These are phyloP conservation scores for Jamesozyma rosinii DNA, from an alignment of 805 yeast genomes.

Conservation along the genomic window DNA sequence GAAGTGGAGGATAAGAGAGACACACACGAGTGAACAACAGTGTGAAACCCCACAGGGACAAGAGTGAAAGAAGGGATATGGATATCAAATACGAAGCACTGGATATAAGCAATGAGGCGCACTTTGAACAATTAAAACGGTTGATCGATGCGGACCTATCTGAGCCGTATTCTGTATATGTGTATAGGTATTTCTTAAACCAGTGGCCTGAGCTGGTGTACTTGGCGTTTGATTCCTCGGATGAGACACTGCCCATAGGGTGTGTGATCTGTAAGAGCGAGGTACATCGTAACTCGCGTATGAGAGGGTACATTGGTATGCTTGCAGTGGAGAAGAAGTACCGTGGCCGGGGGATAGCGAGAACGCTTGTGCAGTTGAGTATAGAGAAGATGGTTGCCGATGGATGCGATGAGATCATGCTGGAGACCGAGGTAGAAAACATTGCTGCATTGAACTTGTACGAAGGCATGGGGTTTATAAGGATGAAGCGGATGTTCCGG, in stretches of 20 bases:
- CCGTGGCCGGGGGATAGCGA: conserved; percentile 79
- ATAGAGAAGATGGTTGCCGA: conserved; percentile 55
- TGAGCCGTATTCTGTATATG: conserved; percentile 91
- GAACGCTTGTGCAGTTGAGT: conserved; percentile 51
- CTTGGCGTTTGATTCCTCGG: conserved; percentile 40
- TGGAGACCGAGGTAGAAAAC: conserved; percentile 87
- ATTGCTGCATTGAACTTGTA: conserved; percentile 58
- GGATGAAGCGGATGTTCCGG: conserved; percentile 67
- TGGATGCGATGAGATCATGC: conserved; percentile 78
- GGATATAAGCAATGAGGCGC: conserved; percentile 18
- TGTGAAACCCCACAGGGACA: no score
- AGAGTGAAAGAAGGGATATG: conserved; percentile 3
- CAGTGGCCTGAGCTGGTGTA: conserved; percentile 85
- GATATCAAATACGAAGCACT: conserved; percentile 18
- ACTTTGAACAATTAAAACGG: conserved; percentile 42
- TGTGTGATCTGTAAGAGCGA: conserved; percentile 78
- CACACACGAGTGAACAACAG: no score
- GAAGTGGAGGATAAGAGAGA: no score
- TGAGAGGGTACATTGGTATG: conserved; percentile 95
- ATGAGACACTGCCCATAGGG: conserved; percentile 46
- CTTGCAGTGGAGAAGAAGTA: conserved; percentile 65
- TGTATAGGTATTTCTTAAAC: conserved; percentile 79
- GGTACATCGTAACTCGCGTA: conserved; percentile 54
- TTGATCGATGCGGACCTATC: conserved; percentile 68
- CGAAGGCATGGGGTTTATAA: conserved; percentile 66